These are phyloP conservation scores for Aspergillus unguis DNA, from an alignment of 2,329 filamentous ascomycete genomes.

Conservation along the genomic window DNA sequence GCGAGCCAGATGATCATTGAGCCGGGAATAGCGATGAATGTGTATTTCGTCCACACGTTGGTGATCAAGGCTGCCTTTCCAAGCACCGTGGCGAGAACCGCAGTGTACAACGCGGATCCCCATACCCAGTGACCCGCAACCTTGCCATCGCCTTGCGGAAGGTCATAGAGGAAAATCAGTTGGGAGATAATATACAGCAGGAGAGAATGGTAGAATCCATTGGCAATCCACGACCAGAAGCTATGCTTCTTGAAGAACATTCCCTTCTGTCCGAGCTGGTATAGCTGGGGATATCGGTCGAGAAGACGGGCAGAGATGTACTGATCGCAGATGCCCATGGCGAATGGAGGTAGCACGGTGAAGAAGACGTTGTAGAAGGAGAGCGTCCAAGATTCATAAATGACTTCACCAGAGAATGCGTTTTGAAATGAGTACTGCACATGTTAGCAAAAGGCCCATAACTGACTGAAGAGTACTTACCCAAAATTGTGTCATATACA, in stretches of 20 bases:
- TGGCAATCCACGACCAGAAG: constrained; percentile 88
- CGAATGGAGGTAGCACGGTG: constrained; percentile 88
- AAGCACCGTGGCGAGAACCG: constrained; percentile 87
- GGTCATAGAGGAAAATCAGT: constrained; percentile 77
- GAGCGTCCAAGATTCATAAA: constrained; percentile 99
- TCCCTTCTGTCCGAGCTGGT: constrained; percentile 87
- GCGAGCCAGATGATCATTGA: constrained; percentile 88
- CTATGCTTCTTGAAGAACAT: constrained; percentile 90
- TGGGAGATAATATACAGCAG: constrained; percentile 84
- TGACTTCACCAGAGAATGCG: constrained; percentile 93
- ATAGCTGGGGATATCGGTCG: constrained; percentile 94
- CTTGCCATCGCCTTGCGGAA: constrained; percentile 73
- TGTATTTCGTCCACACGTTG: constrained; percentile 98
- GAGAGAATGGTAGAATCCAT: constrained; percentile 93
- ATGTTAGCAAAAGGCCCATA: constrained; percentile 18
- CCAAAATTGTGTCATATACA: constrained; percentile 99
- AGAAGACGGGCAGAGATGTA: constrained; percentile 92
- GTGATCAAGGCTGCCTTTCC: constrained; percentile 93
- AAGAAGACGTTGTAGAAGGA: constrained; percentile 99
- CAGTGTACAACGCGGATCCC: constrained; percentile 91
- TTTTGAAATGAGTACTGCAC: constrained; percentile 93
- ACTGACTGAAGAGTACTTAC: constrained; percentile 51
- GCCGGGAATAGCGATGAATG: constrained; percentile 89
- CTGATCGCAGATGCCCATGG: constrained; percentile 94
- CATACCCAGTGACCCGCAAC: constrained; percentile 95